phyloP scores from a whole-genome alignment of 2,329 filamentous ascomycete genomes.

The Pseudocercospora musae region DNA sequence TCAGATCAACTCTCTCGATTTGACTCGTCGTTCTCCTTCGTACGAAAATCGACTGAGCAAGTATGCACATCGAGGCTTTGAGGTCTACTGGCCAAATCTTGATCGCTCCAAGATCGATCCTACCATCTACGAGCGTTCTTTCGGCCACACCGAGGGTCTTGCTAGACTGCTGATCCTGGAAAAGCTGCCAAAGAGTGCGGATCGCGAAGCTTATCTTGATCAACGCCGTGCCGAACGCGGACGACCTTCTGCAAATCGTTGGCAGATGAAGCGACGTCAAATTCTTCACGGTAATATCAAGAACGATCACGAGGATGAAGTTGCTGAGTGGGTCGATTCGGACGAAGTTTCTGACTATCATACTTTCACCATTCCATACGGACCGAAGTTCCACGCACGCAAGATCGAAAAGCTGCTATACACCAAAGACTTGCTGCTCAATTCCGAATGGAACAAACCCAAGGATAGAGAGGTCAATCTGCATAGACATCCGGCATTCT shows the following conservation, averaged over 20 bases:
- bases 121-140: slow-evolving; percentile 81
- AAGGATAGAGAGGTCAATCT: slow-evolving; percentile 70
- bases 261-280: slow-evolving; percentile 39
- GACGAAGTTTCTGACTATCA: slow-evolving; percentile 78
- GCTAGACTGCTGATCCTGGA: slow-evolving; percentile 78
- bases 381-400: slow-evolving; percentile 53
- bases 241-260: slow-evolving; percentile 55
- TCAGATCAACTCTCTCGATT: slow-evolving; percentile 76
- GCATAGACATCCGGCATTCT: slow-evolving; percentile 82
- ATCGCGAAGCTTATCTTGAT: slow-evolving; percentile 67
- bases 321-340: slow-evolving; percentile 77
- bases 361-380: slow-evolving; percentile 63
- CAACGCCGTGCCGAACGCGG: slow-evolving; percentile 70
- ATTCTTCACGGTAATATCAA: slow-evolving; percentile 72
- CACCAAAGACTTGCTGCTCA: slow-evolving; percentile 75
- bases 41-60: slow-evolving; percentile 86
- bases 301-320: slow-evolving; percentile 71
- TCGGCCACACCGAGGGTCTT: slow-evolving; percentile 70
- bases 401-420: slow-evolving; percentile 80
- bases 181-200: slow-evolving; percentile 65
- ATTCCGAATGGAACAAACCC: slow-evolving; percentile 80
- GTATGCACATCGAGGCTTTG: slow-evolving; percentile 79
- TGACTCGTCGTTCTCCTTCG: slow-evolving; percentile 75
- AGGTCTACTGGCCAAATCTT: slow-evolving; percentile 74
- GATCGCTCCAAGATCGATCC: slow-evolving; percentile 76